Evolutionary conservation across 1,284 basidiomycete species (phyloP).

Genomic region (Cutaneotrichosporon cyanovorans): DNA sequence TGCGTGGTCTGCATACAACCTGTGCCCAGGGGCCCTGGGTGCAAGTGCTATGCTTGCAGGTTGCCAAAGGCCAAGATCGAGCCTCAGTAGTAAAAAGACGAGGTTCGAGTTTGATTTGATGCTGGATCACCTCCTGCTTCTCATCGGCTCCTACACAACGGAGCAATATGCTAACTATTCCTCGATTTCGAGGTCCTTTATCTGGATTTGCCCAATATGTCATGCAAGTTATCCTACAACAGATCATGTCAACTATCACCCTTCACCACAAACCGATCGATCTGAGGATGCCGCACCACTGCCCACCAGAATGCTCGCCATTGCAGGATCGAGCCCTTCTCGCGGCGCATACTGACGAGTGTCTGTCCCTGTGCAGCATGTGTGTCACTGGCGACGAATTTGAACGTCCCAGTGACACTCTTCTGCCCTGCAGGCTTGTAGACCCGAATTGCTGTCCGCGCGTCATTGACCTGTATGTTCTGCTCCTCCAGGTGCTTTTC

Average conservation of each 20-base stretch:
- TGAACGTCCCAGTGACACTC: constrained; percentile 30
- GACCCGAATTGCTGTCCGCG: constrained; percentile 19
- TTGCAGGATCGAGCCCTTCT: constrained; percentile 42
- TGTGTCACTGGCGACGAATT: constrained; percentile 26
- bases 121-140: too few species aligned
- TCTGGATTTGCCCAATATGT: too few species aligned
- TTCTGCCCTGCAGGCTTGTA: constrained; percentile 34
- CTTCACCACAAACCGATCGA: constrained; percentile 34
- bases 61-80: too few species aligned
- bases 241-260: constrained; percentile 20
- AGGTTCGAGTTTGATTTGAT: too few species aligned
- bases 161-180: too few species aligned
- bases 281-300: constrained; percentile 27
- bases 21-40: too few species aligned
- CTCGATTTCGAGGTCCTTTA: too few species aligned
- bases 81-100: too few species aligned
- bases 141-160: too few species aligned
- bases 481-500: constrained; percentile 6
- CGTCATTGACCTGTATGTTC: constrained; percentile 17
- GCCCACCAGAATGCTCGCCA: constrained; percentile 44
- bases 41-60: too few species aligned
- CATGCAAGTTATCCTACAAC: not conserved
- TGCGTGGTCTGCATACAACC: too few species aligned
- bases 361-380: constrained; percentile 28
- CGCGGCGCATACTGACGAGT: constrained; percentile 33